Conservation (phyloP, 116 monocot species). For the Papilionanthe hybrid region DNA sequence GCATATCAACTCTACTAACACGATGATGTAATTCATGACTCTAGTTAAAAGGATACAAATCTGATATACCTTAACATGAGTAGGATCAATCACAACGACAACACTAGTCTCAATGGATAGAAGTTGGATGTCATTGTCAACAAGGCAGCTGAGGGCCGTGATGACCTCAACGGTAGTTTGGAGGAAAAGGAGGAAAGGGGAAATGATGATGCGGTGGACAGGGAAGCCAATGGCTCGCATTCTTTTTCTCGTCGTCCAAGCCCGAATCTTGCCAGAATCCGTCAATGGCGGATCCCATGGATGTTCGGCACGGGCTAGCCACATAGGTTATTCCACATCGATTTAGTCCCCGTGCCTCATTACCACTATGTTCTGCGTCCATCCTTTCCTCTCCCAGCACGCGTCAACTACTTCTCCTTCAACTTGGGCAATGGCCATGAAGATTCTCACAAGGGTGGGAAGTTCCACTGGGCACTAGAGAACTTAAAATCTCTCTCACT, state of each 20-base stretch:
- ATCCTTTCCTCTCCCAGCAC: not conserved
- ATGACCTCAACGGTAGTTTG: slow-evolving; percentile 73
- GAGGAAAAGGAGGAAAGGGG: slow-evolving; percentile 86
- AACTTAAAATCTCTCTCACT: too few species aligned
- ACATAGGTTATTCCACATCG: slow-evolving; percentile 57
- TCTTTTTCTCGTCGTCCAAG: slow-evolving; percentile 60
- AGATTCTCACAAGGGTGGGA: not conserved
- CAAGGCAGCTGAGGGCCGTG: slow-evolving; percentile 52
- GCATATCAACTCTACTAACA: too few species aligned
- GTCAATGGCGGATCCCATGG: slow-evolving; percentile 90
- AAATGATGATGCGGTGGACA: slow-evolving; percentile 51
- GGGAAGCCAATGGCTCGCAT: slow-evolving; percentile 19
- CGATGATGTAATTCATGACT: not conserved
- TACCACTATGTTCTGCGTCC: slow-evolving; percentile 64
- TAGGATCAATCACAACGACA: slow-evolving; percentile 51
- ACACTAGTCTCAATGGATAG: slow-evolving; percentile 36
- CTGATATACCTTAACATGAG: slow-evolving; percentile 53
- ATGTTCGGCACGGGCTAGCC: slow-evolving; percentile 37
- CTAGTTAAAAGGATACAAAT: not conserved
- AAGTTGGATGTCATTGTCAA: slow-evolving; percentile 31
- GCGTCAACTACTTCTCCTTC: not conserved
- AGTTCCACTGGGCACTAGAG: not conserved
- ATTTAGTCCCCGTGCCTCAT: slow-evolving; percentile 90
- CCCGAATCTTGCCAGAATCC: slow-evolving; percentile 53
- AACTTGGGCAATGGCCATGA: not conserved